Base-by-base conservation (phyloP, 495 filamentous ascomycete genomes). In the Lasiosphaeria ovina region DNA sequence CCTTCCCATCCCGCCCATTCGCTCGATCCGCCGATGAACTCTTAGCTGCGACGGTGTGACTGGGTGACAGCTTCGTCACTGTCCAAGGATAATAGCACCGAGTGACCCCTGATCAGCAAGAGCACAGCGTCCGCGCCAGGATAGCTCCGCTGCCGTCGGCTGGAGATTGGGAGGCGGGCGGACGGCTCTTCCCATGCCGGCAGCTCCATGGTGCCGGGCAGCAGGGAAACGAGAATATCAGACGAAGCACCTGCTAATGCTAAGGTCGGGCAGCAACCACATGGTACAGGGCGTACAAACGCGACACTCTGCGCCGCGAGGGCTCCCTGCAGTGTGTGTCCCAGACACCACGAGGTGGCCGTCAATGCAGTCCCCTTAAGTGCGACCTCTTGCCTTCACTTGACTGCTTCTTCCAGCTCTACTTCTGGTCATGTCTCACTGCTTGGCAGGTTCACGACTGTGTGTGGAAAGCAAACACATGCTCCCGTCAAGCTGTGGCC, bases 221-320 rank as follows among this genome's bases (percentile, higher is more conserved):
- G 38, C 8, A 42, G 38, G 38, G 14, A 42, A 14, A 42, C 8
- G 38, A 42, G 38, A 14, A 42, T 8, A 24, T 24, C 24, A 24
- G 24, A 24, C 24, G 24, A 24, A 24, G 24, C 24, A 24, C 24
- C 24, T 24, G 6, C 6, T n/a, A n/a, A 14, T 9, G 32, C 44
- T 55, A 11, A 55, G 35, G 42, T 42, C n/a, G 51, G 32, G 34
- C 44, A 36, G 42, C 7, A 50, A 57, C 60, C 62, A 68, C 63
- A 66, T 67, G 68, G 52, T 60, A 44, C 57, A 62, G 64, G 62
- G 63, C 58, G 62, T 65, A 72, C 70, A 72, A 72, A 71, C 70
- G 62, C 62, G 54, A 66, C 59, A 63, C 61, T 59, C 31, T 24
- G 17, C 50, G 57, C 50, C 45, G 35, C 51, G 35, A 36, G 33